phyloP scores from a whole-genome alignment of 129 eudicot species.

The Silybum marianum region DNA sequence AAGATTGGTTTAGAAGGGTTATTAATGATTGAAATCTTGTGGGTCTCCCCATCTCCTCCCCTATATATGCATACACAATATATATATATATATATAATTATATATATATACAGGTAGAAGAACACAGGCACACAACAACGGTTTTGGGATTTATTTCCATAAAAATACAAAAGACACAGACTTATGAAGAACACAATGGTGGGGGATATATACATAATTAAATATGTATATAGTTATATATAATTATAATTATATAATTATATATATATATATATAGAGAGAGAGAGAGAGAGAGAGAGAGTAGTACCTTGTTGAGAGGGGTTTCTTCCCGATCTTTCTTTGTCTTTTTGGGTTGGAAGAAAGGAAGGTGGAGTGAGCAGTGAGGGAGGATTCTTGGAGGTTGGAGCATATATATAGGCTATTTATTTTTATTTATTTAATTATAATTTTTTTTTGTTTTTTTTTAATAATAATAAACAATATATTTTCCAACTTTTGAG shows the following conservation, averaged over 20 bases:
- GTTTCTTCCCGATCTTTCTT: not conserved
- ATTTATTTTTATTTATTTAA: not conserved
- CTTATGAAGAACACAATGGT: slow-evolving; percentile 11
- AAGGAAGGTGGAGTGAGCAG: slow-evolving; percentile 3
- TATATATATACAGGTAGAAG: slow-evolving; percentile 9
- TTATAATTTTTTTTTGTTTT: not conserved
- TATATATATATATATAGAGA: slow-evolving; percentile 1
- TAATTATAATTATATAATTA: not conserved
- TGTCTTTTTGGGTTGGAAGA: slow-evolving; percentile 18
- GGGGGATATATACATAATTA: not conserved
- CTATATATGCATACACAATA: no score
- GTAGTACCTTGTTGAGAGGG: slow-evolving; percentile 16
- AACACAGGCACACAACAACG: slow-evolving; percentile 22
- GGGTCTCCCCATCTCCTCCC: slow-evolving; percentile 19
- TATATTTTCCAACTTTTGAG: not conserved
- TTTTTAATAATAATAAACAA: not conserved
- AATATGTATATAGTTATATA: not conserved
- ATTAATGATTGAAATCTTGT: slow-evolving; percentile 24
- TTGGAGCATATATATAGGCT: slow-evolving; percentile 5
- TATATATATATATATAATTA: no score
- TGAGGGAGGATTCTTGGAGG: not conserved
- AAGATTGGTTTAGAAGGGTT: not conserved
- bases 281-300: slow-evolving; percentile 20
- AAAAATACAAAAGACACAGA: not conserved
- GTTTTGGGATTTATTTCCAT: slow-evolving; percentile 7